phyloP scores from a whole-genome alignment of 306 rosid species.

The Delonix regia region DNA sequence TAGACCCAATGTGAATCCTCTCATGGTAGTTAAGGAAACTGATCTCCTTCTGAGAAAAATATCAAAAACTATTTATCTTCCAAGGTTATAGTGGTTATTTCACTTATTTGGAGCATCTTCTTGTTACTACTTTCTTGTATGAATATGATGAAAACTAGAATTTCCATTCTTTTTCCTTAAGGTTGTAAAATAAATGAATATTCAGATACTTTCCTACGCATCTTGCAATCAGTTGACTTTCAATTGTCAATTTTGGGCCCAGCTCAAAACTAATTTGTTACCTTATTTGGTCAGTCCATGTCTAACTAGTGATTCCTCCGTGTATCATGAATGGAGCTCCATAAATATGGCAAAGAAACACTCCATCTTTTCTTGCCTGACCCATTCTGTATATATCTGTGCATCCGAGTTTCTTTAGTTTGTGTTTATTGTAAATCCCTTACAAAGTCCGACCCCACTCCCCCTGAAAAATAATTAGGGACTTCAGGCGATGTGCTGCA shows the following conservation, averaged over 20 bases:
- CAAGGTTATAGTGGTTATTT: background rate
- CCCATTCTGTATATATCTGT: background rate
- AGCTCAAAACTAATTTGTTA: background rate
- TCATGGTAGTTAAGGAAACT: background rate
- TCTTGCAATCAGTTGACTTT: background rate
- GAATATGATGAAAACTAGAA: background rate
- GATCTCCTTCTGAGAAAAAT: background rate
- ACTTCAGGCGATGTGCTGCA: background rate
- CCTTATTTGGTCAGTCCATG: background rate
- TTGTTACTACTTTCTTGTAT: background rate
- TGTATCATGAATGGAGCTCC: background rate
- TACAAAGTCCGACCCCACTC: background rate
- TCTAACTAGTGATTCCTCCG: background rate
- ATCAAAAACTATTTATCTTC: background rate
- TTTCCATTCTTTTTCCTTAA: slow-evolving; percentile 8
- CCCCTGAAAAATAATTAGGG: background rate
- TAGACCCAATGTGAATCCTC: background rate
- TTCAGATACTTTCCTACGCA: background rate
- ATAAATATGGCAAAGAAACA: background rate
- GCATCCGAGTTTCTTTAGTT: background rate
- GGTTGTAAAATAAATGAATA: background rate
- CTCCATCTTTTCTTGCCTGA: background rate
- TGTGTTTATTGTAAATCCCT: background rate
- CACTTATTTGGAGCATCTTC: background rate
- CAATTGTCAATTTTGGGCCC: background rate